Conservation (phyloP, 768 basidiomycete species). For the Russula vinacea region DNA sequence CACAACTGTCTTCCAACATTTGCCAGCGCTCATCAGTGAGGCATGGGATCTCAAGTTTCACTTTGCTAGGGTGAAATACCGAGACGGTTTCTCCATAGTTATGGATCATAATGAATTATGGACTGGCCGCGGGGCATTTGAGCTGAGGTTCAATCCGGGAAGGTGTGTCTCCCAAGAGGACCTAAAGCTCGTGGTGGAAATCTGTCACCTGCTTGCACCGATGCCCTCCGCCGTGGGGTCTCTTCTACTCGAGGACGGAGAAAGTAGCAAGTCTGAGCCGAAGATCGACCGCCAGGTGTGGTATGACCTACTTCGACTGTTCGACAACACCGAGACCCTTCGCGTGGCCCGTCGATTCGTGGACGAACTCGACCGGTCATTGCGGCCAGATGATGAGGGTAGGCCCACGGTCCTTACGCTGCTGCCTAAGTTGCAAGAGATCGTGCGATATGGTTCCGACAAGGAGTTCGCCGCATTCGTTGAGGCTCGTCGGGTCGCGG, state of each 20-base stretch:
- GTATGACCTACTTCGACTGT: background rate
- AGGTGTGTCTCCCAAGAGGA: background rate
- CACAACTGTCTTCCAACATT: background rate
- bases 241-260: background rate
- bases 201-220: background rate
- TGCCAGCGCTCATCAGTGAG: background rate
- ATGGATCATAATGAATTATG: slow-evolving; percentile 9
- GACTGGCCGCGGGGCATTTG: slow-evolving; percentile 9
- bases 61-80: background rate
- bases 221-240: slow-evolving; percentile 1
- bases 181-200: background rate
- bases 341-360: background rate
- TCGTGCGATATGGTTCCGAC: background rate
- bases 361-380: background rate
- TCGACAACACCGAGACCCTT: background rate
- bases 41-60: background rate
- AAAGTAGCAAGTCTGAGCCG: background rate
- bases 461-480: background rate
- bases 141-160: background rate
- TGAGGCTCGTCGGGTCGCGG: background rate
- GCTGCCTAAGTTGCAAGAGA: slow-evolving; percentile 3
- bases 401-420: background rate
- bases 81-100: slow-evolving; percentile 2
- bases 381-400: background rate
- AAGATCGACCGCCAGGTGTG: background rate